Percentiles rank a stretch among this genome's conserved stretches.
phyloP scores from a whole-genome alignment of 2,329 filamentous ascomycete species.

The Didymella segeticola region DNA sequence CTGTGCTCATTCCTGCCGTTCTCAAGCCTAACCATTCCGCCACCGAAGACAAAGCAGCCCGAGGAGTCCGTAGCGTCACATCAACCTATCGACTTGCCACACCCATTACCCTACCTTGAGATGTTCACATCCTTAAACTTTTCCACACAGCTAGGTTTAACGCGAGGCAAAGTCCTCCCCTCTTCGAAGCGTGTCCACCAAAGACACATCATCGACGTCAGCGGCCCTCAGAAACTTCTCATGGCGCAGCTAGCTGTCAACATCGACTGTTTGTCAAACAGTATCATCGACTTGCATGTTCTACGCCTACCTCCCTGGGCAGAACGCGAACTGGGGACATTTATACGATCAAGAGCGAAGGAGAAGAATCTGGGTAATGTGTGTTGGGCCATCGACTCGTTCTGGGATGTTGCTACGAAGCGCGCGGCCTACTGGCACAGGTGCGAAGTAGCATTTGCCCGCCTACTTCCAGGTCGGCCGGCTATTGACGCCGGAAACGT shows the following conservation, averaged over 20 bases:
- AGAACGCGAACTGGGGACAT: constrained; percentile 63
- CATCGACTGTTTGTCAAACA: constrained; percentile 51
- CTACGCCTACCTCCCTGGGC: constrained; percentile 65
- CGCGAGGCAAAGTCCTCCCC: constrained; percentile 19
- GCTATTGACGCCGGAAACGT: constrained; percentile 28
- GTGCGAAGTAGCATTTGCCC: constrained; percentile 58
- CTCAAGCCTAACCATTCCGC: constrained; percentile 30
- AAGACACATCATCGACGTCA: constrained; percentile 62
- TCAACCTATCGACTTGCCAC: constrained; percentile 65
- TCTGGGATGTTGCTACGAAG: constrained; percentile 66
- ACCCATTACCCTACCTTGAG: constrained; percentile 73
- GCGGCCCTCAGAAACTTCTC: constrained; percentile 62
- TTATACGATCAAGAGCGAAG: constrained; percentile 53
- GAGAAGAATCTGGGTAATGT: constrained; percentile 64
- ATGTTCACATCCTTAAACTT: constrained; percentile 74
- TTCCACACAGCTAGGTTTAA: constrained; percentile 57
- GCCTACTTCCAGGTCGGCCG: constrained; percentile 26
- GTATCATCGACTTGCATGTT: constrained; percentile 64
- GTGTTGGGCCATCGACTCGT: constrained; percentile 73
- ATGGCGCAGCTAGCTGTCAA: constrained; percentile 64
- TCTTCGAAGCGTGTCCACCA: constrained; percentile 28
- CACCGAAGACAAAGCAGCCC: constrained; percentile 31
- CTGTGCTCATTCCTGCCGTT: constrained; percentile 53
- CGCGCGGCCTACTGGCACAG: constrained; percentile 69
- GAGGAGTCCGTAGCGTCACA: constrained; percentile 65